Percentiles rank a stretch among this genome's conserved stretches.
Conservation (phyloP, 2,329 filamentous ascomycete species). For the Paecilomyces niveus region DNA sequence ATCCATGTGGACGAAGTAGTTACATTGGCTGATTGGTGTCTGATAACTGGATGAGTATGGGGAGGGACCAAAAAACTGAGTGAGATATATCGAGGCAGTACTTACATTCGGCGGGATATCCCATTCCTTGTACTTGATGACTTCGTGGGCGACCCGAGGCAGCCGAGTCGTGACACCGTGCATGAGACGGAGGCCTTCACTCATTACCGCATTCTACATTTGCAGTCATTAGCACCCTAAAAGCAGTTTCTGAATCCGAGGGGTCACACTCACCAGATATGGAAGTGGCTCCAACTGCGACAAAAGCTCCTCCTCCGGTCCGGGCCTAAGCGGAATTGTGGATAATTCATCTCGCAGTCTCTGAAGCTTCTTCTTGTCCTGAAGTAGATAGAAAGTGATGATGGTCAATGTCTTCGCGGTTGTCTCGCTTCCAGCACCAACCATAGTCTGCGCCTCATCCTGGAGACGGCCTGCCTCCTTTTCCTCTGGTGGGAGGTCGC, state of each 20-base stretch:
- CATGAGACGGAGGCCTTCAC: conserved; percentile 26
- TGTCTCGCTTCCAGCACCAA: conserved; percentile 30
- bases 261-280: conserved; percentile 22
- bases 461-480: conserved; percentile 24
- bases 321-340: conserved; percentile 8
- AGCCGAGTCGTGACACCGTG: conserved; percentile 23
- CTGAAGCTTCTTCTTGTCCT: conserved; percentile 10
- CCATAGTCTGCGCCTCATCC: conserved; percentile 22
- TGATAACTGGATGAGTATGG: conserved; percentile 1
- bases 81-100: background rate
- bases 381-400: conserved; percentile 22
- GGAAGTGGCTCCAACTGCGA: conserved; percentile 32
- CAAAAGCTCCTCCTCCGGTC: conserved; percentile 14
- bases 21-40: conserved; percentile 33
- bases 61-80: background rate
- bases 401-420: conserved; percentile 23
- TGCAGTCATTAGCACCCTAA: background rate
- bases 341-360: conserved; percentile 24
- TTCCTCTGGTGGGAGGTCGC: conserved; percentile 29
- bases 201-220: conserved; percentile 19
- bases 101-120: conserved; percentile 25
- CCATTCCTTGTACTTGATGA: conserved; percentile 24
- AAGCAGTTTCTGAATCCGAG: background rate
- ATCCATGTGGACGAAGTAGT: conserved; percentile 28
- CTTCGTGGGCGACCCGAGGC: conserved; percentile 21